A percentile compares a stretch with the other conserved stretches of the same genome.
Conservation (phyloP, 2,329 filamentous ascomycete genomes). For the Aspergillus floridensis region DNA sequence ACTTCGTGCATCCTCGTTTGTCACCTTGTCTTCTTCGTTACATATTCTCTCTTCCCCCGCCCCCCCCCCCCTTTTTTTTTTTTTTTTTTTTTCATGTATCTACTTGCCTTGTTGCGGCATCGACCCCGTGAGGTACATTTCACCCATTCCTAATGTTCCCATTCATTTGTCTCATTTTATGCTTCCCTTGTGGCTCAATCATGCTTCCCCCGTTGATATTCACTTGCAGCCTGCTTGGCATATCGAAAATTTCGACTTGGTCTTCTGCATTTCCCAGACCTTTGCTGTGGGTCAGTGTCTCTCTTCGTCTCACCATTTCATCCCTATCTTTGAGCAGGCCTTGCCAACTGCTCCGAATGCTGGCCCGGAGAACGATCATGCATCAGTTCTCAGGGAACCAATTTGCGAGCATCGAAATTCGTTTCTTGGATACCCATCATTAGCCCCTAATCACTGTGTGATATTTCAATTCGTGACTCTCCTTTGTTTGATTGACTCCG, state of each 20-base stretch:
- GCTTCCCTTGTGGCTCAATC: not conserved
- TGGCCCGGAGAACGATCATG: constrained; percentile 1
- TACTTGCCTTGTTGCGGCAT: not conserved
- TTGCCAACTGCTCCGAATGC: constrained; percentile 11
- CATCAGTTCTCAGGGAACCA: constrained; percentile 1
- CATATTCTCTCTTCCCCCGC: not conserved
- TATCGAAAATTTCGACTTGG: not conserved
- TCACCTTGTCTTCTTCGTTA: not conserved
- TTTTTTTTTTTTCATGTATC: not conserved
- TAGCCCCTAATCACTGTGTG: constrained; percentile 23
- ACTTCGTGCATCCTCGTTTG: not conserved
- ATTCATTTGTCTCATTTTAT: not conserved
- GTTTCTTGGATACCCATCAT: constrained; percentile 26
- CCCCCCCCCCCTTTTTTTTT: too few relatives aligned
- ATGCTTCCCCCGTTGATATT: not conserved
- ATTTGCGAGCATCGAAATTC: constrained; percentile 20
- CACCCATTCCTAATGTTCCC: not conserved
- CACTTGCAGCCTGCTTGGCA: not conserved
- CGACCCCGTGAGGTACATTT: not conserved
- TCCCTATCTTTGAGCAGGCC: constrained; percentile 17
- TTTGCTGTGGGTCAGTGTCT: constrained; percentile 7
- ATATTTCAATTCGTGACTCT: constrained; percentile 14
- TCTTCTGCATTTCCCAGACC: constrained; percentile 11
- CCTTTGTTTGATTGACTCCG: not conserved
- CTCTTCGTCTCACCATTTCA: constrained; percentile 11